These are phyloP conservation scores for Fusarium caatingaense DNA, from an alignment of 2,329 filamentous ascomycete genomes.

Conservation along the genomic window DNA sequence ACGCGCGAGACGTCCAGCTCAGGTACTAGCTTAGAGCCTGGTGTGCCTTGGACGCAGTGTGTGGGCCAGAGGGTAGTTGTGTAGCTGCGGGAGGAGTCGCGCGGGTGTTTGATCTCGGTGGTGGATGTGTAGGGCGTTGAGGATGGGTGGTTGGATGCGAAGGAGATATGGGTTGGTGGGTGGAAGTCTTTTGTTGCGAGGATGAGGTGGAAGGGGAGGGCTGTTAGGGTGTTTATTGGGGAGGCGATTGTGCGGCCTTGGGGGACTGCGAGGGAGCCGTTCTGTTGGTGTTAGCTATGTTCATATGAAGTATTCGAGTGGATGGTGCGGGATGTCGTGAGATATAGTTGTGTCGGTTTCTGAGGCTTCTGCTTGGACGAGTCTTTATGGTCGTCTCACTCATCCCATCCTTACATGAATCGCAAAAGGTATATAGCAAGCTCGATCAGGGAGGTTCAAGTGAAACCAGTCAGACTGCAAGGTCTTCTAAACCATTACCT, in stretches of 20 bases:
- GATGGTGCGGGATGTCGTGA: not conserved
- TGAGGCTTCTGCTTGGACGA: not conserved
- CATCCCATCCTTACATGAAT: not conserved
- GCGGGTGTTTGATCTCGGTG: slow-evolving; percentile 74
- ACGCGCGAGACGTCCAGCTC: slow-evolving; percentile 73
- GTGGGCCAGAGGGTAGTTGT: slow-evolving; percentile 83
- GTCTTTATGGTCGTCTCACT: not conserved
- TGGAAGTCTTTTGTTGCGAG: slow-evolving; percentile 96
- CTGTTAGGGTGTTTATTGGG: slow-evolving; percentile 79
- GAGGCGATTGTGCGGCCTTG: slow-evolving; percentile 76
- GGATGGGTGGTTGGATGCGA: slow-evolving; percentile 80
- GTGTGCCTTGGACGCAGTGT: slow-evolving; percentile 83
- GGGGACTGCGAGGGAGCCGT: slow-evolving; percentile 85
- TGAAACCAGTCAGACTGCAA: too few relatives aligned
- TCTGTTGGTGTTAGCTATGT: slow-evolving; percentile 60
- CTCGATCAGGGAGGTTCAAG: not conserved
- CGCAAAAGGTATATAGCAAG: not conserved
- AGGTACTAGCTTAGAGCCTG: slow-evolving; percentile 77
- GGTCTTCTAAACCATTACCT: fast-evolving
- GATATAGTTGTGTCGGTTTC: too few relatives aligned
- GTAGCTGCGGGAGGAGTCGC: slow-evolving; percentile 71
- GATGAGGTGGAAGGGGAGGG: slow-evolving; percentile 76
- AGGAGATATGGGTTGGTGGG: slow-evolving; percentile 85
- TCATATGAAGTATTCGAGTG: too few relatives aligned
- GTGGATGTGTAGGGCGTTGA: slow-evolving; percentile 75